Base-by-base conservation (phyloP, 148 eudicot species). In the Polygonum aviculare region DNA sequence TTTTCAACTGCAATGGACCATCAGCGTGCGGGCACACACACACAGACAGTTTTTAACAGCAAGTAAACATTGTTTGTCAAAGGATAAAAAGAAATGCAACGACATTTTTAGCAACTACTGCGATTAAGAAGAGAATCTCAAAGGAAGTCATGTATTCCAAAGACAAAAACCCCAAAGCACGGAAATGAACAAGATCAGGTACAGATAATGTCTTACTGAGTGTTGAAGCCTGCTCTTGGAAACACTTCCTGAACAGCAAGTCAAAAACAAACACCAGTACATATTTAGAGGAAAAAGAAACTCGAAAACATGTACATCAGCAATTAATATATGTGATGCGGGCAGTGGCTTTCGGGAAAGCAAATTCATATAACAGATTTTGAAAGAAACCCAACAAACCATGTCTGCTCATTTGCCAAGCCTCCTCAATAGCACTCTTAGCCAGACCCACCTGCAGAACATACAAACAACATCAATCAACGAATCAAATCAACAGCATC, bases 391-490 rank as follows among this genome's bases (percentile, higher is more conserved):
- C 4, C 12, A 62, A 1, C 38, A 33, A 39, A 71, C 74, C 74
- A 41, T 45, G 14, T 22, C 41, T 71, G 47, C 33, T 41, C 15
- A 39, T 9, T 7, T 71, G 48, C 49, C 51, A 71, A 21, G 49
- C 51, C 74, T 71, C 74, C 11, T 71, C 74, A 40, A 45, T 2
- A 41, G 74, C 74, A 71, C 33, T 31, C 33, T 39, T 71, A 33
- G 74, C 74, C 48, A 45, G n/a, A 39, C 74, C 74, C 49, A 71
- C 51, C 74, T 71, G 74, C 11, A 41, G 41, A 21, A 16, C 15
- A 26, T 70, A 12, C 36, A 31, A 62, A 62, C 69, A 62, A 62
- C 33, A 62, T n/a, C 60, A 54, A 54, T 54, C 60, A 54, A 54
- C n/a, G 1, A 55, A 54, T 48, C 15, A 48, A 49, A 49, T 49